Percentiles rank a stretch among this genome's conserved stretches.
phyloP scores from a whole-genome alignment of 1,284 basidiomycete species.

The Sphaerobolus stellatus region DNA sequence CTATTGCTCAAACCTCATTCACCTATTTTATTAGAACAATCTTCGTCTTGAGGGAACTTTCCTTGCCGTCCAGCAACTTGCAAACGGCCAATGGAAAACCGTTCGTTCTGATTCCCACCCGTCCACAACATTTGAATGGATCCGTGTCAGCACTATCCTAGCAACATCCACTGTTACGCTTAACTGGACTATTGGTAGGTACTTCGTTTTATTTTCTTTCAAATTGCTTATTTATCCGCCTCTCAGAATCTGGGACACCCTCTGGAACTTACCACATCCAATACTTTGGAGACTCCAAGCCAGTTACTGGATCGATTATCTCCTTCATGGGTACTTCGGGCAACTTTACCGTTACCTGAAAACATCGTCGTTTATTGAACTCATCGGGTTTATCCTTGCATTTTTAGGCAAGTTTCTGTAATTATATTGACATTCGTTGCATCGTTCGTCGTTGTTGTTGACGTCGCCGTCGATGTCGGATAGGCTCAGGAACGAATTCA shows the following conservation, averaged over 20 bases:
- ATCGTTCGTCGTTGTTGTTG: too few relatives aligned
- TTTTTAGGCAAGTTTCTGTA: too few relatives aligned
- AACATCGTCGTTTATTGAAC: too few relatives aligned
- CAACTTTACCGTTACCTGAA: slow-evolving; percentile 53
- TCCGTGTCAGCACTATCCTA: slow-evolving; percentile 50
- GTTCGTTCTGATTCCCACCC: slow-evolving; percentile 78
- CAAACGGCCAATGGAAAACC: slow-evolving; percentile 54
- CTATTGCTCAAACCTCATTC: background rate
- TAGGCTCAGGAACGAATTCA: too few relatives aligned
- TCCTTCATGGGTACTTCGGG: slow-evolving; percentile 63
- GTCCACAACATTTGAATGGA: slow-evolving; percentile 73
- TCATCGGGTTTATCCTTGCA: too few relatives aligned
- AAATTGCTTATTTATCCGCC: background rate
- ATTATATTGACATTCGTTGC: too few relatives aligned
- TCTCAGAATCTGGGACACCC: slow-evolving; percentile 48
- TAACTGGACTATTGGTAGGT: slow-evolving; percentile 59
- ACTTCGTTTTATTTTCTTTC: slow-evolving; percentile 11
- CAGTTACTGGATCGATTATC: slow-evolving; percentile 56
- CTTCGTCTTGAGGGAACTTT: slow-evolving; percentile 73
- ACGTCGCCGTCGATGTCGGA: too few relatives aligned
- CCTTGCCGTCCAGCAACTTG: slow-evolving; percentile 64
- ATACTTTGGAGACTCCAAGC: slow-evolving; percentile 76
- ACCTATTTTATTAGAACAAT: slow-evolving; percentile 58
- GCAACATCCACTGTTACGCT: slow-evolving; percentile 60
- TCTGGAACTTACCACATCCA: slow-evolving; percentile 55